Percentiles rank a stretch among this genome's conserved stretches.
Conservation (phyloP, 2,329 filamentous ascomycete species). For the Cadophora gregata region DNA sequence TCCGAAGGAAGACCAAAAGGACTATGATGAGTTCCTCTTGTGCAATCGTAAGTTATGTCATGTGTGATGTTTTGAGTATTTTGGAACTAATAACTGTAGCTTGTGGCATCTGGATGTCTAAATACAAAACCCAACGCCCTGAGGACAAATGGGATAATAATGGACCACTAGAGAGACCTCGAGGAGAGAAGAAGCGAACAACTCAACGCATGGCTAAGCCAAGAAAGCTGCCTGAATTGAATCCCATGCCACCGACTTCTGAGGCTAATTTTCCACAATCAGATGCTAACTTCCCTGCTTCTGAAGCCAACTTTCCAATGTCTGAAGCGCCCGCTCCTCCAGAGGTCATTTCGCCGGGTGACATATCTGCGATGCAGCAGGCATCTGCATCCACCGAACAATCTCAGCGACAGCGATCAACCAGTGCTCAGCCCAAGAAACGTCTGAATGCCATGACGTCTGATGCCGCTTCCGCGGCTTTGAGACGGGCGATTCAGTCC, state of each 20-base stretch:
- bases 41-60: conserved; percentile 77
- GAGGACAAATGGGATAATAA: conserved; percentile 74
- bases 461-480: conserved; percentile 41
- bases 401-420: conserved; percentile 34
- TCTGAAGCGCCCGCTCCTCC: conserved; percentile 24
- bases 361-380: conserved; percentile 10
- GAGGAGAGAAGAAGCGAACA: conserved; percentile 52
- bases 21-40: conserved; percentile 75
- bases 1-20: conserved; percentile 65
- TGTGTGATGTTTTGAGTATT: neutral
- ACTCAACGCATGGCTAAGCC: conserved; percentile 42
- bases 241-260: conserved; percentile 26
- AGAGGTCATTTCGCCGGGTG: conserved; percentile 22
- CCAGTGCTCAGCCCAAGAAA: conserved; percentile 39
- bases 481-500: conserved; percentile 44
- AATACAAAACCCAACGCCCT: conserved; percentile 84
- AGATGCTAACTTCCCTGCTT: conserved; percentile 32
- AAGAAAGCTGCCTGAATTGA: conserved; percentile 29
- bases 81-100: conserved; percentile 53
- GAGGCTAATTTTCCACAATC: conserved; percentile 46
- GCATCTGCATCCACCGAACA: conserved; percentile 6
- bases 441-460: conserved; percentile 42
- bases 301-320: conserved; percentile 27
- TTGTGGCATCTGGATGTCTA: conserved; percentile 93
- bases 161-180: conserved; percentile 43